phyloP scores from a whole-genome alignment of 129 eudicot genomes.

The Silybum marianum region DNA sequence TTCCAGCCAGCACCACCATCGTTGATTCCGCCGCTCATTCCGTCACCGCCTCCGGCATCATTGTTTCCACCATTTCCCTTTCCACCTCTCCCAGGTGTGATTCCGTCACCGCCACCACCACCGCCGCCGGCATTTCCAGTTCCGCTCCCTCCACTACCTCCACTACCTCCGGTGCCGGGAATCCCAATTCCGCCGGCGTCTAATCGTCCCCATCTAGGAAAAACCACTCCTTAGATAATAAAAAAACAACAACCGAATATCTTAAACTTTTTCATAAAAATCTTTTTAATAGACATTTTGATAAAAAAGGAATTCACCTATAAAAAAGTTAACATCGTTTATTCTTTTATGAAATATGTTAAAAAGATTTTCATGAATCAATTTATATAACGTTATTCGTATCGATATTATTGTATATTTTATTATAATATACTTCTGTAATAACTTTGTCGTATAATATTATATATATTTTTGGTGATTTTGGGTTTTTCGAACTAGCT shows the following conservation, averaged over 20 bases:
- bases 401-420: not conserved
- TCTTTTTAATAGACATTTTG: not conserved
- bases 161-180: constrained; percentile 61
- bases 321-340: not conserved
- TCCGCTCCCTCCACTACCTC: constrained; percentile 49
- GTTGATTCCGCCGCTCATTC: not conserved
- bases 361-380: not conserved
- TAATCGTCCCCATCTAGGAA: no score
- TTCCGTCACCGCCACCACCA: constrained; percentile 23
- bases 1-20: constrained; percentile 14
- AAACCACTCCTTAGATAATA: constrained; percentile 20
- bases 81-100: constrained; percentile 17
- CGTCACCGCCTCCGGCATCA: constrained; percentile 16
- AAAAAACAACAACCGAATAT: not conserved
- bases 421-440: constrained; percentile 4
- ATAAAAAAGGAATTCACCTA: no score
- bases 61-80: constrained; percentile 17
- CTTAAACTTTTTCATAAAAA: not conserved
- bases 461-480: no score
- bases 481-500: no score
- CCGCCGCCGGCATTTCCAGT: constrained; percentile 33
- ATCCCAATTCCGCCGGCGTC: constrained; percentile 62
- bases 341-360: not conserved
- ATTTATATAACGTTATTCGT: not conserved
- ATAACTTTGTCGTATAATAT: not conserved